These are phyloP conservation scores for Fusarium verrucosum DNA, from an alignment of 2,329 filamentous ascomycete genomes.

Conservation along the genomic window DNA sequence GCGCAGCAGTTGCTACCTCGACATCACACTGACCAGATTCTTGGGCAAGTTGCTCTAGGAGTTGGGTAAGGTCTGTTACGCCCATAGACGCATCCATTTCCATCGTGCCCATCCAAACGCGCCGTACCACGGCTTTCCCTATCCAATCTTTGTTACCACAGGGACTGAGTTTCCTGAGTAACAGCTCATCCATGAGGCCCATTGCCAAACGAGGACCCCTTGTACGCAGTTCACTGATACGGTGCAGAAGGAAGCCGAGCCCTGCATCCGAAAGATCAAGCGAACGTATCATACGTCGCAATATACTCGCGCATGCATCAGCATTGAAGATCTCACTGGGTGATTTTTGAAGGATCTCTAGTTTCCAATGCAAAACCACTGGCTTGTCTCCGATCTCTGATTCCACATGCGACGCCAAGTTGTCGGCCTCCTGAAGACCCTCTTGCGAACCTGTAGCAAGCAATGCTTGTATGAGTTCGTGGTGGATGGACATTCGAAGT, in stretches of 20 bases:
- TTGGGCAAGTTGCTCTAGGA: slow-evolving; percentile 49
- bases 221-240: slow-evolving; percentile 71
- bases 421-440: slow-evolving; percentile 60
- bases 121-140: slow-evolving; percentile 73
- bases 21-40: slow-evolving; percentile 57
- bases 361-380: slow-evolving; percentile 71
- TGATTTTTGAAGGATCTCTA: slow-evolving; percentile 69
- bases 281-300: slow-evolving; percentile 69
- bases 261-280: slow-evolving; percentile 69
- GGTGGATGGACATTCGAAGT: slow-evolving; percentile 71
- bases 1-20: slow-evolving; percentile 71
- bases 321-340: slow-evolving; percentile 59
- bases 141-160: slow-evolving; percentile 66
- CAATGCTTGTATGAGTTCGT: slow-evolving; percentile 67
- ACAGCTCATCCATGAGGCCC: slow-evolving; percentile 69
- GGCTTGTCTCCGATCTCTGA: slow-evolving; percentile 70
- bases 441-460: slow-evolving; percentile 59
- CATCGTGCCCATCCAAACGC: slow-evolving; percentile 71
- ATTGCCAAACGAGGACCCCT: slow-evolving; percentile 60
- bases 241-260: slow-evolving; percentile 72
- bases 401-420: slow-evolving; percentile 69
- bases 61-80: slow-evolving; percentile 40
- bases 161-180: slow-evolving; percentile 64
- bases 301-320: slow-evolving; percentile 59
- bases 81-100: slow-evolving; percentile 48